Evolutionary conservation across 192 early-diverging fungal genomes (phyloP), one percentile per base, ranked within the genome.

Genomic region (Chytriomyces confervae): DNA sequence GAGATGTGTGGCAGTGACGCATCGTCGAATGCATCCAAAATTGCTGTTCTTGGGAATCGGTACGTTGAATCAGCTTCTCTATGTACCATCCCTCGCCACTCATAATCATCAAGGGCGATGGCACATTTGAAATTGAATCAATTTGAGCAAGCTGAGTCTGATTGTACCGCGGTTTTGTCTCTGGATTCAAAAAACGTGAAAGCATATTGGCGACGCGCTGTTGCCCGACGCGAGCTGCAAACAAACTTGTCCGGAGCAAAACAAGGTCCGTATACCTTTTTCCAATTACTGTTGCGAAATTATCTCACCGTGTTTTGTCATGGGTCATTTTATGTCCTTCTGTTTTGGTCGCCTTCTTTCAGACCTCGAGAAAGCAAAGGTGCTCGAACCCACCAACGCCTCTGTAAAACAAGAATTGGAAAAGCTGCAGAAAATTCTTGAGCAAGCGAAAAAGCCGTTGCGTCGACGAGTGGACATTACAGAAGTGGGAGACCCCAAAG

Each of bases 191-290:
- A 92, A 46, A 90, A 93, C 81, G 87, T 94, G 46, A 95, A 95
- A 68, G 94, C 94, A 3, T 79, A 92, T 23, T 94, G 91, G 91
- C 80, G 94, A 62, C 82, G 93, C 10, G 93, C 92, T 1, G 88
- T 92, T 49, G 91, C 93, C 0, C 83, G 87, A 16, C 74, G 53
- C 13, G 76, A 50, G 45, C 13, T 69, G 8, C 50, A 53, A 23
- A 20, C 36, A 20, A 18, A 73, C 60, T 45, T 66, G 20, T 2
- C 7, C 5, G 90, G 89, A 63, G 89, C 93, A 0, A 85, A 83
- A 78, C 77, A 83, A 61, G 91, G 83, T 88, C 29, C 46, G 49
- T 16, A 71, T 8, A 65, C 13, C 57, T 24, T n/a, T 66, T 67
- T 74, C 83, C 62, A 29, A 24, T 75, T 1, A 65, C 24, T 36